phyloP scores from a whole-genome alignment of 805 yeast genomes.

The Yarrowia sp. region DNA sequence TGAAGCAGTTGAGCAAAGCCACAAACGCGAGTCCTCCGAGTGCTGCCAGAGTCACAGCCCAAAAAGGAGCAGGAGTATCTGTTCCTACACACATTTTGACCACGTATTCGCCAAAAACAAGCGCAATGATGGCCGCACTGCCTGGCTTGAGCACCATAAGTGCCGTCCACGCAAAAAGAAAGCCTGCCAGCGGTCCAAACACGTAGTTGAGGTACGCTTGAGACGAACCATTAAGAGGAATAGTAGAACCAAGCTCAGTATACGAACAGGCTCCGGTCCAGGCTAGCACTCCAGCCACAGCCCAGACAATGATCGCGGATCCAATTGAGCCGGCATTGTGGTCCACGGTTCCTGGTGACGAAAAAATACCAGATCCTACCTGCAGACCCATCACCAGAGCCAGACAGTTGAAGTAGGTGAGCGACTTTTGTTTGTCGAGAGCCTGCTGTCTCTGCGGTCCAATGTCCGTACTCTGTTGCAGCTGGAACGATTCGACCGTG shows the following conservation, averaged over 20 bases:
- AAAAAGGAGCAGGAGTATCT: constrained; percentile 26
- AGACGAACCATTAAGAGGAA: constrained; percentile 44
- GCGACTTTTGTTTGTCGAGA: constrained; percentile 35
- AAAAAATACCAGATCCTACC: constrained; percentile 45
- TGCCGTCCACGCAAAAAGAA: constrained; percentile 42
- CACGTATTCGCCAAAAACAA: constrained; percentile 42
- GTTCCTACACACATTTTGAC: constrained; percentile 32
- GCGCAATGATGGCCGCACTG: constrained; percentile 41
- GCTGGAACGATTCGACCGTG: constrained; percentile 32
- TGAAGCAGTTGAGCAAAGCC: constrained; percentile 34
- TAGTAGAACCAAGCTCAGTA: constrained; percentile 43
- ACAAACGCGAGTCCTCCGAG: constrained; percentile 33
- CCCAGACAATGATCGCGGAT: constrained; percentile 41
- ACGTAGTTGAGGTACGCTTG: constrained; percentile 41
- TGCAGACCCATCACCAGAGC: constrained; percentile 43
- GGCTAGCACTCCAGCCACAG: constrained; percentile 41
- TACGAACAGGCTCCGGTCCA: constrained; percentile 46
- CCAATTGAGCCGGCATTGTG: constrained; percentile 41
- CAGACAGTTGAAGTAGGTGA: constrained; percentile 39
- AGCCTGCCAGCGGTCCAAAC: constrained; percentile 40
- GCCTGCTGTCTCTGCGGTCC: constrained; percentile 26
- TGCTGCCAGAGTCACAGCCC: constrained; percentile 38
- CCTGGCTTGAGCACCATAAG: constrained; percentile 43
- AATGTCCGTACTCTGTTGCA: constrained; percentile 30
- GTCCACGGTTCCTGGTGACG: constrained; percentile 43